Base-by-base conservation (phyloP, 2,329 filamentous ascomycete genomes). In the Epichloe amarillans region DNA sequence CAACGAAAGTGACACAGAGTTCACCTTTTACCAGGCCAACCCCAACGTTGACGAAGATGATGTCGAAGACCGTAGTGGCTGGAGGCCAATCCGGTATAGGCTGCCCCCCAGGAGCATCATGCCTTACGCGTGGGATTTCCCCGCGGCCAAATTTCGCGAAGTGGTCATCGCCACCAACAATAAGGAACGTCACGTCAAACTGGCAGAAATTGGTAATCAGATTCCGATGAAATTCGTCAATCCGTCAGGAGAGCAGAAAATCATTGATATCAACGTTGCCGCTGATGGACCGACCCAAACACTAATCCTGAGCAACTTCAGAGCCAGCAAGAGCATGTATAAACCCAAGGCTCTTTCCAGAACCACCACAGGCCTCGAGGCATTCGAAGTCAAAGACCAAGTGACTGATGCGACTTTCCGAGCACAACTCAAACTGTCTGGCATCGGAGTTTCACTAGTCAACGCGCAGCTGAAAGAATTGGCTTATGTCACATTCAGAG, bases 101-200 rank as follows among this genome's bases (percentile, higher is more conserved):
- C 74, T 98, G 33, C 94, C 94, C 83, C 83, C 91, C 12, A 79
- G 93, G 53, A 97, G 91, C 66, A 96, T 98, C 66, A 98, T 98
- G 93, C 93, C 94, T 0, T 98, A 98, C 62, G 91, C 93, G 2
- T 98, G 93, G 93, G 94, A 98, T 64, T 98, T 95, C 68, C 94
- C 93, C 1, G 91, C 93, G 1, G 90, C 89, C n/a, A 96, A 95
- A 69, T 85, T 88, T 69, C 95, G 93, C 61, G 93, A 96, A 64
- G 79, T 98, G 39, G 82, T 97, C 47, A 81, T 98, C 62, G 58
- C 65, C 30, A 56, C 64, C 0, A 63, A 63, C 21, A 61, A 62
- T 48, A 70, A 65, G 53, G 89, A 96, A 63, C 78, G 93, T 33
- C 88, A 96, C 62, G 85, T 98, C 64, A 96, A 94, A 66, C 76